A percentile compares a stretch with the other conserved stretches of the same genome.
Evolutionary conservation across 441 rosid genomes (phyloP).

Genomic region (Cnidoscolus chayamansa): DNA sequence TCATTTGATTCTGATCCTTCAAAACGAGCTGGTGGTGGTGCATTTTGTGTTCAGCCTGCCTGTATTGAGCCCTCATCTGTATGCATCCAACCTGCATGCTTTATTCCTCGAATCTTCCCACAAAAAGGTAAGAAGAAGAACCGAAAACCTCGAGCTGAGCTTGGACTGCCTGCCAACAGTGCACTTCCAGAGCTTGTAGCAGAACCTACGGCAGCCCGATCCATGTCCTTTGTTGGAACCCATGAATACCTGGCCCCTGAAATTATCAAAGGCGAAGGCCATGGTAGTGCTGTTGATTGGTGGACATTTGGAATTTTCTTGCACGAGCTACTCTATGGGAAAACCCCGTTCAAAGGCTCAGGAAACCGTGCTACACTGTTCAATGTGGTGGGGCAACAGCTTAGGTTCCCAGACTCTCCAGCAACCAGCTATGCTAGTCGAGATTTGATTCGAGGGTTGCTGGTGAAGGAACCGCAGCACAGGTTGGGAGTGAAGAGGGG

Average conservation of each 20-base stretch:
- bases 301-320: slow-evolving; percentile 95
- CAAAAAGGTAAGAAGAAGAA: slow-evolving; percentile 74
- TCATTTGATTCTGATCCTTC: slow-evolving; percentile 59
- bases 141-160: slow-evolving; percentile 50
- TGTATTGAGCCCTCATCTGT: slow-evolving; percentile 79
- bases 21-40: slow-evolving; percentile 44
- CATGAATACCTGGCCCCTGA: slow-evolving; percentile 99
- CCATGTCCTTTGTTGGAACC: slow-evolving; percentile 98
- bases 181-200: slow-evolving; percentile 88
- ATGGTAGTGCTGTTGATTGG: slow-evolving; percentile 98
- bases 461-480: slow-evolving; percentile 89
- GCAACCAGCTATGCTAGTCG: slow-evolving; percentile 76
- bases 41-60: slow-evolving; percentile 77
- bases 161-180: slow-evolving; percentile 41
- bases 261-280: slow-evolving; percentile 96
- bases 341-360: slow-evolving; percentile 89
- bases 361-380: slow-evolving; percentile 95
- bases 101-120: slow-evolving; percentile 72
- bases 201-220: slow-evolving; percentile 90
- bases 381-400: slow-evolving; percentile 91
- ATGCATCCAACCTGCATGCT: slow-evolving; percentile 89
- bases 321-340: slow-evolving; percentile 78
- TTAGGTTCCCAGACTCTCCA: slow-evolving; percentile 86
- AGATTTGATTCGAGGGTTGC: slow-evolving; percentile 76
- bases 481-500: slow-evolving; percentile 92